These are phyloP conservation scores for Metschnikowia koreensis DNA, from an alignment of 805 yeast species.

Conservation along the genomic window DNA sequence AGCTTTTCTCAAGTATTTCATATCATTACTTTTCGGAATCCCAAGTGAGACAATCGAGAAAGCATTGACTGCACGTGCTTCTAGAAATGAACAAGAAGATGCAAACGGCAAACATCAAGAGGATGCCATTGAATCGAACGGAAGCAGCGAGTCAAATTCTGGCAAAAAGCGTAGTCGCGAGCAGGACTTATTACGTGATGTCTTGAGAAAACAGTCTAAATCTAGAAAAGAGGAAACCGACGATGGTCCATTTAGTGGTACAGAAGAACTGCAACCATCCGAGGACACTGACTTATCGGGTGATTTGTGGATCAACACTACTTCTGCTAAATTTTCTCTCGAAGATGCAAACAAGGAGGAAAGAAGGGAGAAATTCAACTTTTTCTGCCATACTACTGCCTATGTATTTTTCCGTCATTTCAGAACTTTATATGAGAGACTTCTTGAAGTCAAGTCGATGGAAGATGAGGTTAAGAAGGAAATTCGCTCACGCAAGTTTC, in stretches of 20 bases:
- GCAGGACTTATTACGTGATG: slow-evolving; percentile 57
- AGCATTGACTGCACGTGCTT: slow-evolving; percentile 26
- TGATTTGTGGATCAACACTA: slow-evolving; percentile 44
- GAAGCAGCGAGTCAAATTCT: slow-evolving; percentile 14
- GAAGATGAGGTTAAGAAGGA: slow-evolving; percentile 73
- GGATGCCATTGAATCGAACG: slow-evolving; percentile 8
- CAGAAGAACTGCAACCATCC: slow-evolving; percentile 31
- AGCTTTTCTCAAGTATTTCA: slow-evolving; percentile 66
- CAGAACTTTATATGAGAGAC: slow-evolving; percentile 76
- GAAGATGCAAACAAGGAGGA: slow-evolving; percentile 26
- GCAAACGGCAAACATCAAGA: slow-evolving; percentile 12
- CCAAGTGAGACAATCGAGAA: slow-evolving; percentile 49
- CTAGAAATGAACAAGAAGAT: slow-evolving; percentile 19
- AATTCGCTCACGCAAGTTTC: slow-evolving; percentile 57
- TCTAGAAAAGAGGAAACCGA: slow-evolving; percentile 34
- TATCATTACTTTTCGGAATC: slow-evolving; percentile 68
- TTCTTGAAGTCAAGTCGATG: slow-evolving; percentile 71
- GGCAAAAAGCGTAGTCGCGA: slow-evolving; percentile 52
- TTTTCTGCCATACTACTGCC: slow-evolving; percentile 85
- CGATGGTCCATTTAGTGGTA: slow-evolving; percentile 32
- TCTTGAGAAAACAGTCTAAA: slow-evolving; percentile 51
- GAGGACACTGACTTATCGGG: slow-evolving; percentile 37
- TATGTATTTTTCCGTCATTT: slow-evolving; percentile 88
- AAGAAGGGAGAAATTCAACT: slow-evolving; percentile 59
- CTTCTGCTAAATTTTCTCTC: slow-evolving; percentile 28